Evolutionary conservation across 2,329 filamentous ascomycete species (phyloP), one percentile per base, ranked within the genome.

Genomic region (Alternaria sp.): DNA sequence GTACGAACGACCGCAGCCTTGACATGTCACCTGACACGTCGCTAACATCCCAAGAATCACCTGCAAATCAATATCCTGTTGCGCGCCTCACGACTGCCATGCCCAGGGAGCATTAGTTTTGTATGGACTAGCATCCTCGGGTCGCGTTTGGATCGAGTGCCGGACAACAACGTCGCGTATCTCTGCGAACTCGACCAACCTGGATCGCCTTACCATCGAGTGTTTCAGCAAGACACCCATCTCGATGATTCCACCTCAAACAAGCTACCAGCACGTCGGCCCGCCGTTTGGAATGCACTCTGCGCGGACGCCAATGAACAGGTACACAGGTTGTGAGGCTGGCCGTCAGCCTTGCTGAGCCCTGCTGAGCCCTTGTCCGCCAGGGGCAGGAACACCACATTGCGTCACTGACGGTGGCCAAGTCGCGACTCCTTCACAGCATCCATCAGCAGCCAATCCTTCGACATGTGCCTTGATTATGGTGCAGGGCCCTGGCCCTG

Each of bases 391-490:
- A 48, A 67, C 56, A 39, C 61, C 51, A 51, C 55, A 61, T 70
- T 68, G 66, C 69, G 67, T 71, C 67, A 71, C 66, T 41, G 39
- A 46, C 53, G 28, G 42, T 48, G 41, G 62, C 46, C 67, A 67
- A 63, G 61, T 56, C 60, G 63, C 61, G 58, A 66, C 67, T 71
- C 60, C 69, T 67, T 69, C 66, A 61, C 55, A 57, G 50, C 61
- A 52, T 45, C 62, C 56, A 57, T 60, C 60, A 67, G 65, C 61
- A 60, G 51, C 67, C 54, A 36, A 50, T 41, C 37, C 34, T 33
- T 54, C 51, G 53, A 56, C 44, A 62, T 62, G 62, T 70, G 65
- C 56, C 67, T 60, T 69, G 69, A 63, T 70, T 70, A 56, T 21
- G 36, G 42, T 42, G 51, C 53, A 53, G 48, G 45, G 37, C 54